These are phyloP conservation scores for Termitomyces sp. DNA, from an alignment of 768 basidiomycete genomes.

Conservation along the genomic window DNA sequence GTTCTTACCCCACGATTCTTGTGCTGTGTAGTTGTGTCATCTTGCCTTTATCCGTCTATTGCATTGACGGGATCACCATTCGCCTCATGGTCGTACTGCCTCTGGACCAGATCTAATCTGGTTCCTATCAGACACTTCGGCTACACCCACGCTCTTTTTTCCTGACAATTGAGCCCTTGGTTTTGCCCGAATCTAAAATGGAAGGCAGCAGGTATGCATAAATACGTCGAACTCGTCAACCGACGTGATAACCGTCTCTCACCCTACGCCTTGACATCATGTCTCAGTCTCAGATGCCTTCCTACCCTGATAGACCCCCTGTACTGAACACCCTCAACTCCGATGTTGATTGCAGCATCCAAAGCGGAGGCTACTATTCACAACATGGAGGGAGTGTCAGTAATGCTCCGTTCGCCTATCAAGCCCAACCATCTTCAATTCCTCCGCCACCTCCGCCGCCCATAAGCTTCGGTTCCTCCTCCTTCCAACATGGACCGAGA, in stretches of 20 bases:
- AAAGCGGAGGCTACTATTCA: not conserved
- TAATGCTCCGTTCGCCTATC: not conserved
- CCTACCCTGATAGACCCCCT: not conserved
- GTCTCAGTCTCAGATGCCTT: not conserved
- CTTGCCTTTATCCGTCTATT: not conserved
- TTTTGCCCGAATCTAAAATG: not conserved
- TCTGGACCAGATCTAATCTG: not conserved
- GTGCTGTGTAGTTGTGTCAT: constrained; percentile 1
- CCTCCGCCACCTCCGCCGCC: not conserved
- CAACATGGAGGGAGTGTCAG: not conserved
- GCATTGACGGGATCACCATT: not conserved
- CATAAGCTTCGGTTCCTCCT: not conserved
- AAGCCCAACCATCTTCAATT: not conserved
- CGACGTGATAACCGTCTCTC: not conserved
- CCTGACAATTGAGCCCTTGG: not conserved
- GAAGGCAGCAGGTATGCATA: not conserved
- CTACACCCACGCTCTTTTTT: not conserved
- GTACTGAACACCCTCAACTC: not conserved
- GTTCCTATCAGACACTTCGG: not conserved
- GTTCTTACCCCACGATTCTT: not conserved
- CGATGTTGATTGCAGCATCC: not conserved
- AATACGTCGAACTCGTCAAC: not conserved
- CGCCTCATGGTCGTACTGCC: constrained; percentile 5
- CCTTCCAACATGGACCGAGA: not conserved
- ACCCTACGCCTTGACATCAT: not conserved